phyloP scores from a whole-genome alignment of 495 filamentous ascomycete species.

The Xylaria intraflava region DNA sequence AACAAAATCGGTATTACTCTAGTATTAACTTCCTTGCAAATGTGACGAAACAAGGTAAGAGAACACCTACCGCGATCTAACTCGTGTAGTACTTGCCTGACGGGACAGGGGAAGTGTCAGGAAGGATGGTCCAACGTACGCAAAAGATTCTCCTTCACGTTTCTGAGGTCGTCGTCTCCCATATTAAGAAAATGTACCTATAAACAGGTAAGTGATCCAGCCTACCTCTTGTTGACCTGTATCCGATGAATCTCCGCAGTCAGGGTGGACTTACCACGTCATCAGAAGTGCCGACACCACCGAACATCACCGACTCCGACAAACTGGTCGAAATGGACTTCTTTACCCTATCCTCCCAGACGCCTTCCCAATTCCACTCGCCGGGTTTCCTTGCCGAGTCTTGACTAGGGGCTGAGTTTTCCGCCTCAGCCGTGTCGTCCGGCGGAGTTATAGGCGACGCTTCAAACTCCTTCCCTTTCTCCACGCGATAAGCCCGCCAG shows the following conservation, averaged over 20 bases:
- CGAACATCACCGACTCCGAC: conserved; percentile 71
- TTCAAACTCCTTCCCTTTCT: conserved; percentile 25
- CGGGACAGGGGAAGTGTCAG: conserved; percentile 8
- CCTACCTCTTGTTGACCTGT: conserved; percentile 1
- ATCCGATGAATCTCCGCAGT: neutral
- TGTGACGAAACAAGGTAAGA: neutral
- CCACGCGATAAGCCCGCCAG: conserved; percentile 63
- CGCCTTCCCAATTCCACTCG: conserved; percentile 94
- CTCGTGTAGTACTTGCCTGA: neutral
- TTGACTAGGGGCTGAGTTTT: conserved; percentile 4
- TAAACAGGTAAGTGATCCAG: neutral
- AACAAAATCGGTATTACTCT: neutral
- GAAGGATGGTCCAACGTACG: conserved; percentile 39
- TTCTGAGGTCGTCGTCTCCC: conserved; percentile 52
- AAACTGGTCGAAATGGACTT: conserved; percentile 68
- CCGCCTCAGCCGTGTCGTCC: conserved; percentile 2
- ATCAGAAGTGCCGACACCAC: conserved; percentile 52
- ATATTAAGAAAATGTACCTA: conserved; percentile 66
- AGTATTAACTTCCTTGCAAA: neutral
- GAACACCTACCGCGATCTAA: neutral
- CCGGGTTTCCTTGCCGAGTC: conserved; percentile 38
- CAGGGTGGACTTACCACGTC: conserved; percentile 52
- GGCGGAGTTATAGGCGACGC: conserved; percentile 2
- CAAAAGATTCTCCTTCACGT: conserved; percentile 54
- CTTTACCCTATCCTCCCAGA: conserved; percentile 80